Conservation (phyloP, 345 rosid species). For the Lepidium aucheri region DNA sequence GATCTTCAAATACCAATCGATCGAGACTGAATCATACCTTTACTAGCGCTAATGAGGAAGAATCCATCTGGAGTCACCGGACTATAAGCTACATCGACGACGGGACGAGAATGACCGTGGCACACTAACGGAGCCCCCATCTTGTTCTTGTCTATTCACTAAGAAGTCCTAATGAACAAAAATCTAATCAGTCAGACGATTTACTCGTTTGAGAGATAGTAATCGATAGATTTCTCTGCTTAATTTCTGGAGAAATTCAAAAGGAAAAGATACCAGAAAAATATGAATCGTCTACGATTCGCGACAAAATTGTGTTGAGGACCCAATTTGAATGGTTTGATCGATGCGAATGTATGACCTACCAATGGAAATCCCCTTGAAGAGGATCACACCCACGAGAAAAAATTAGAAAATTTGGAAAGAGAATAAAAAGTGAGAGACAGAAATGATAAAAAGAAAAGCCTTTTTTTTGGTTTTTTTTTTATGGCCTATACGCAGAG, state of each 20-base stretch:
- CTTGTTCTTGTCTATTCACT: conserved; percentile 43
- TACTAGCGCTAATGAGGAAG: conserved; percentile 81
- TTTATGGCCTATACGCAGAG: conserved; percentile 15
- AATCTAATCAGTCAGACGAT: background rate
- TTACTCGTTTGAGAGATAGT: background rate
- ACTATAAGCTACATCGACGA: conserved; percentile 69
- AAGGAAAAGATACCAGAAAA: background rate
- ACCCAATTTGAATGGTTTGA: conserved; percentile 7
- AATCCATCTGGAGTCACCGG: conserved; percentile 81
- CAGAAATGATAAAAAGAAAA: background rate
- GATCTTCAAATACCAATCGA: background rate
- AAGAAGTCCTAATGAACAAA: background rate
- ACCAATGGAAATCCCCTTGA: background rate
- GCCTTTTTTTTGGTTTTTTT: background rate
- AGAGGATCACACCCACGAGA: conserved; percentile 4
- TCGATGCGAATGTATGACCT: conserved; percentile 3
- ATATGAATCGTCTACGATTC: background rate
- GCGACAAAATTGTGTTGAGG: background rate
- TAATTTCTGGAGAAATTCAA: background rate
- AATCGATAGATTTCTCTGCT: background rate
- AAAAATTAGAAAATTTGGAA: background rate
- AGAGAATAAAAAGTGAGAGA: background rate
- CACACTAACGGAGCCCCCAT: conserved; percentile 66
- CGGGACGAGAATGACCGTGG: conserved; percentile 87
- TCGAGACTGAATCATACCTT: conserved; percentile 35